phyloP scores from a whole-genome alignment of 768 basidiomycete species.

The Lentinula detonsa region DNA sequence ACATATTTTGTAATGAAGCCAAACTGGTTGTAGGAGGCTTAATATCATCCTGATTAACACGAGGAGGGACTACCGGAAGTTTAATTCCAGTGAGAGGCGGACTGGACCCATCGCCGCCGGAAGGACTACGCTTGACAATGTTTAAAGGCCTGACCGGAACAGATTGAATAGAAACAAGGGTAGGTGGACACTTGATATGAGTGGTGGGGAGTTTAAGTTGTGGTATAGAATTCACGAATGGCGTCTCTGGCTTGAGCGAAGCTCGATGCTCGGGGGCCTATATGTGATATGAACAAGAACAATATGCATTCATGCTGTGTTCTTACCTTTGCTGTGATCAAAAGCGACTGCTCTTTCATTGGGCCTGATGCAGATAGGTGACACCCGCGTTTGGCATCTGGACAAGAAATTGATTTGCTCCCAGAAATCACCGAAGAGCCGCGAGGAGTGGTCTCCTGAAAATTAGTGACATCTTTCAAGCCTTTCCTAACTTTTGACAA shows the following conservation, averaged over 20 bases:
- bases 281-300: background rate
- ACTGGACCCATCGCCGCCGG: background rate
- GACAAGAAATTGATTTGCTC: background rate
- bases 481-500: background rate
- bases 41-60: background rate
- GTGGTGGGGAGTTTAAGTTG: background rate
- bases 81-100: background rate
- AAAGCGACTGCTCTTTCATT: background rate
- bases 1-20: background rate
- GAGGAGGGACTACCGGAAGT: background rate
- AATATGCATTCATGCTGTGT: background rate
- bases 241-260: background rate
- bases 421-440: background rate
- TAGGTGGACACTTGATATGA: background rate
- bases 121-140: background rate
- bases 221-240: background rate
- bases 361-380: background rate
- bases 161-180: background rate
- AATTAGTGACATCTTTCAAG: background rate
- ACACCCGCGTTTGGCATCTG: background rate
- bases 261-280: background rate
- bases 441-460: background rate
- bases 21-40: background rate
- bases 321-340: background rate
- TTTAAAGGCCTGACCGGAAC: background rate